These are phyloP conservation scores for Fusarium sp. DNA, from an alignment of 2,329 filamentous ascomycete species.

Conservation along the genomic window DNA sequence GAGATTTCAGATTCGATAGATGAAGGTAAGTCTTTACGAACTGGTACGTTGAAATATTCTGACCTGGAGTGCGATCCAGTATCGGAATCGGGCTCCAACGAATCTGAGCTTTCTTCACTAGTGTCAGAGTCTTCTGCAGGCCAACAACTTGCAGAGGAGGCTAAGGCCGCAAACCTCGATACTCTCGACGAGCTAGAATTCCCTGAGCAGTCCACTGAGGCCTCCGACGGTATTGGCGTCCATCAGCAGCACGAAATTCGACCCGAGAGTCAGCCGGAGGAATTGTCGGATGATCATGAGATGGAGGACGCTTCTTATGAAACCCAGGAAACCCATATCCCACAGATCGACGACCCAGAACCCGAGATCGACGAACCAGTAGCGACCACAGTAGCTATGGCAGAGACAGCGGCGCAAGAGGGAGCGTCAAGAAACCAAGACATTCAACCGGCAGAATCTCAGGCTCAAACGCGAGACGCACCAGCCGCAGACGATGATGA, in stretches of 20 bases:
- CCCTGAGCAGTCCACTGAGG: neutral
- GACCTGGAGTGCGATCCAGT: neutral
- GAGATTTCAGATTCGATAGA: neutral
- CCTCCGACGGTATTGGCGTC: neutral
- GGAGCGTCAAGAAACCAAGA: neutral
- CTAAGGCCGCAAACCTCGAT: neutral
- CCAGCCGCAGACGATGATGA: neutral
- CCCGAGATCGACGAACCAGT: neutral
- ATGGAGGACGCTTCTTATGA: neutral
- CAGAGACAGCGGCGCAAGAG: neutral
- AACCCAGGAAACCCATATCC: neutral
- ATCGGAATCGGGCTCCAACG: neutral
- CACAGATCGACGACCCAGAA: neutral
- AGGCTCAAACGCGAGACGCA: neutral
- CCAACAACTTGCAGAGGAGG: neutral
- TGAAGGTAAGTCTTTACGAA: neutral
- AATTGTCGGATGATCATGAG: neutral
- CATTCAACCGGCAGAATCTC: neutral
- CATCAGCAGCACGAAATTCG: neutral
- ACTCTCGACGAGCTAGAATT: neutral
- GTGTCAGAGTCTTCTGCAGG: neutral
- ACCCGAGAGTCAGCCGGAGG: no score
- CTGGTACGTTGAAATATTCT: neutral
- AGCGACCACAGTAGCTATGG: neutral
- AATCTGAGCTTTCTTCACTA: neutral